These are phyloP conservation scores for Suillus placidus DNA, from an alignment of 768 basidiomycete genomes.

Conservation along the genomic window DNA sequence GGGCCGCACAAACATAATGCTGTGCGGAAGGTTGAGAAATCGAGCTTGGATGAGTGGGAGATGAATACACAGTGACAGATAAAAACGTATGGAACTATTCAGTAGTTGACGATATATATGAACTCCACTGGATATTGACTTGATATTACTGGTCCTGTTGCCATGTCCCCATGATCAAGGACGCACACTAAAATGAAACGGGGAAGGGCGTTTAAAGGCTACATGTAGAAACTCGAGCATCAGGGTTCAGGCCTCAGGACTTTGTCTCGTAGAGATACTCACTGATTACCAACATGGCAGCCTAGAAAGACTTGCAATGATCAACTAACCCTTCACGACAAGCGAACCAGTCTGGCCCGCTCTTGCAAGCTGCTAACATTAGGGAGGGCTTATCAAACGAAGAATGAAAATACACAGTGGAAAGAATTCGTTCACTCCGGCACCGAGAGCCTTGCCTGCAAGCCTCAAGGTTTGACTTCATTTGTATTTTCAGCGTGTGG, in stretches of 20 bases:
- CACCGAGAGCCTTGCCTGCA: too few relatives aligned
- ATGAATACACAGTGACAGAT: not conserved
- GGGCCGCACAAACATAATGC: not conserved
- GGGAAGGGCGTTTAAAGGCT: not conserved
- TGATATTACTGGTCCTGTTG: not conserved
- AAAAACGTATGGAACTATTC: not conserved
- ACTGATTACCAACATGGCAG: too few relatives aligned
- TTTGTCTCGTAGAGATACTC: not conserved
- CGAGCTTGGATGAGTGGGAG: not conserved
- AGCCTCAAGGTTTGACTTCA: too few relatives aligned
- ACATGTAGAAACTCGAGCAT: not conserved
- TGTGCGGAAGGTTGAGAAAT: not conserved
- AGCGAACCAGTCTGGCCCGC: too few relatives aligned
- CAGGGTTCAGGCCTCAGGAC: not conserved
- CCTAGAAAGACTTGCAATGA: too few relatives aligned
- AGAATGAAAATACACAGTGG: not conserved
- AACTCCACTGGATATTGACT: not conserved
- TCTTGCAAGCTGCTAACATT: too few relatives aligned
- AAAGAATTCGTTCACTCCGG: not conserved
- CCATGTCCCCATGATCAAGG: not conserved
- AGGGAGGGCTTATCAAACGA: too few relatives aligned
- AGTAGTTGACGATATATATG: not conserved
- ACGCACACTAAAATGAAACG: not conserved
- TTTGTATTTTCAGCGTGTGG: not conserved
- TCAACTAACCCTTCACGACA: too few relatives aligned